These are phyloP conservation scores for Colletotrichum chlorophyti DNA, from an alignment of 2,329 filamentous ascomycete species.

Conservation along the genomic window DNA sequence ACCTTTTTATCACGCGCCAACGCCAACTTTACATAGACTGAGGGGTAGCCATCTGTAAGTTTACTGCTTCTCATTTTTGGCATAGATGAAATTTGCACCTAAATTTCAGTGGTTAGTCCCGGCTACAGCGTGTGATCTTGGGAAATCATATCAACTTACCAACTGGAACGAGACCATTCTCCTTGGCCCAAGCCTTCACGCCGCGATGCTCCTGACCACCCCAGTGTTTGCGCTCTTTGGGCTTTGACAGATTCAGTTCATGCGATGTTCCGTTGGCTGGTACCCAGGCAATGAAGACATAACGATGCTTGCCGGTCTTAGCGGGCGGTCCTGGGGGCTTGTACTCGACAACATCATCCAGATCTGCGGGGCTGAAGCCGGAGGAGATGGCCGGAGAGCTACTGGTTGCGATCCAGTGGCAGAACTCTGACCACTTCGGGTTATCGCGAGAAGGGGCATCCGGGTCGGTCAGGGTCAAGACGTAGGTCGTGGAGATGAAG, in stretches of 20 bases:
- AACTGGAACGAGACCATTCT: constrained; percentile 48
- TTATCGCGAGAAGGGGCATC: constrained; percentile 50
- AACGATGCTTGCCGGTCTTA: constrained; percentile 50
- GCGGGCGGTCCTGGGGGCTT: constrained; percentile 48
- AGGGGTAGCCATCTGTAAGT: no score
- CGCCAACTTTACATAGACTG: no score
- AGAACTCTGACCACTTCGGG: constrained; percentile 53
- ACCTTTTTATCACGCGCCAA: no score
- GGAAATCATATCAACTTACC: constrained; percentile 39
- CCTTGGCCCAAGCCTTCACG: constrained; percentile 46
- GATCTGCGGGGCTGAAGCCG: constrained; percentile 30
- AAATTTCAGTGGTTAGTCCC: constrained; percentile 23
- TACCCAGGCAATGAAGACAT: constrained; percentile 48
- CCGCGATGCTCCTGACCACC: constrained; percentile 44
- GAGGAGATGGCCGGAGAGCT: constrained; percentile 32
- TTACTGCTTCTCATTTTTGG: constrained; percentile 46
- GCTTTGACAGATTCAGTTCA: constrained; percentile 41
- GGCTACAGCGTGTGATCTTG: fast-evolving
- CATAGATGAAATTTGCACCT: constrained; percentile 52
- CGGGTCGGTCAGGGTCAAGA: constrained; percentile 47
- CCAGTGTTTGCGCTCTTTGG: constrained; percentile 46
- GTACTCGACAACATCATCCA: constrained; percentile 47
- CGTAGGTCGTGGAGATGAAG: constrained; percentile 34
- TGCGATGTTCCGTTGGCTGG: constrained; percentile 47
- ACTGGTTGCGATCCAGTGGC: constrained; percentile 51